Conservation (phyloP, 331 rosid species). For the Erythrophleum ivorense region DNA sequence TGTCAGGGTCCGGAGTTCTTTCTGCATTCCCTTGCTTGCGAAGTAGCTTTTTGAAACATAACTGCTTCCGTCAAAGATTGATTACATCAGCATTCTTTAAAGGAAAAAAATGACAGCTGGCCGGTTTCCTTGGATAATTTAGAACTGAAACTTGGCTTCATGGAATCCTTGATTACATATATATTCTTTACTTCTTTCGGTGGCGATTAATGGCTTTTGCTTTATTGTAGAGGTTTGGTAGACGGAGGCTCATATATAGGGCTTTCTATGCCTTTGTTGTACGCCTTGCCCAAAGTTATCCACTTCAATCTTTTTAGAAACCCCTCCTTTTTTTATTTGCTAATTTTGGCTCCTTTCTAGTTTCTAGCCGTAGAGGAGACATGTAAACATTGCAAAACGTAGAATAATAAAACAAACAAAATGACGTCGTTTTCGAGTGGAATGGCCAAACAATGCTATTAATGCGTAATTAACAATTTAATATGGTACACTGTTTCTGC, state of each 20-base stretch:
- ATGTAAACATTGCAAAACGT: neutral
- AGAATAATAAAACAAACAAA: neutral
- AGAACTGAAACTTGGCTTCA: neutral
- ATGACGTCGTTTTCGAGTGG: neutral
- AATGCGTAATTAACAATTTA: neutral
- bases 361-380: neutral
- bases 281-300: neutral
- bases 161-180: neutral
- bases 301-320: neutral
- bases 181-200: neutral
- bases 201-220: neutral
- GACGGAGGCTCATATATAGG: too few relatives aligned
- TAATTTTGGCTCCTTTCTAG: neutral
- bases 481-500: neutral
- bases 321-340: neutral
- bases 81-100: neutral
- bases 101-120: neutral
- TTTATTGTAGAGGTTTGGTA: too few relatives aligned
- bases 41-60: neutral
- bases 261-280: too few relatives aligned
- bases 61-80: neutral
- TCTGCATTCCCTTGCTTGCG: constrained; percentile 1
- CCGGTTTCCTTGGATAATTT: neutral
- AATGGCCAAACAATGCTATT: neutral
- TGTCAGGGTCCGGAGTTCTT: neutral